These are phyloP conservation scores for Teunomyces tritomae DNA, from an alignment of 805 yeast species.

Conservation along the genomic window DNA sequence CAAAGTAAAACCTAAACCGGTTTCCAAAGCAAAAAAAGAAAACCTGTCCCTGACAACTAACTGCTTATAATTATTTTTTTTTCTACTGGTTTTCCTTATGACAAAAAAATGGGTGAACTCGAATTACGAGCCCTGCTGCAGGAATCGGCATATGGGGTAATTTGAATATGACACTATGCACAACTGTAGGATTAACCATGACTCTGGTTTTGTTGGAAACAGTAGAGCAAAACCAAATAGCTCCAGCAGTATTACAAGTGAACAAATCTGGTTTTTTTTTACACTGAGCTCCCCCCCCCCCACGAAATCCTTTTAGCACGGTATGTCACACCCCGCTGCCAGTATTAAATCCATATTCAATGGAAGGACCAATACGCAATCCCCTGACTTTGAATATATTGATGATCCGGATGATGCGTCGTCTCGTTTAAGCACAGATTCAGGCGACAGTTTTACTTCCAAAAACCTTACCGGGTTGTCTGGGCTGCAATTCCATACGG, in stretches of 20 bases:
- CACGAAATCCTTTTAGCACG: not conserved
- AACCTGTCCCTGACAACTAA: not conserved
- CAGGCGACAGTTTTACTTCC: slow-evolving; percentile 18
- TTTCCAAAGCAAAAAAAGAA: not conserved
- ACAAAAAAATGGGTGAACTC: not conserved
- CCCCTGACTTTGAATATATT: slow-evolving; percentile 15
- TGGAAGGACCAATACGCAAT: slow-evolving; percentile 29
- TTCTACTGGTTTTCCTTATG: not conserved
- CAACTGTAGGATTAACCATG: not conserved
- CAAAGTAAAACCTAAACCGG: no score
- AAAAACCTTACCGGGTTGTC: slow-evolving; percentile 15
- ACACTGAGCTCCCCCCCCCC: no score
- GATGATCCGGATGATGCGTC: slow-evolving; percentile 12
- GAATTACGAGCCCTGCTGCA: not conserved
- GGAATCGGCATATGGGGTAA: not conserved
- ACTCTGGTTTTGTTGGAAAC: not conserved
- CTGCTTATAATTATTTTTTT: not conserved
- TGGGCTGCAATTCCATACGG: not conserved
- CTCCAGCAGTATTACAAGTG: no score
- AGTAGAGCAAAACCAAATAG: no score
- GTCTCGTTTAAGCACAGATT: slow-evolving; percentile 14
- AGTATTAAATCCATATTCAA: slow-evolving; percentile 38
- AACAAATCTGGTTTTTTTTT: no score
- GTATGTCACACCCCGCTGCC: slow-evolving; percentile 44
- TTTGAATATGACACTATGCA: not conserved